Evolutionary conservation across 768 basidiomycete genomes (phyloP), one percentile per base, ranked within the genome.

Genomic region (Cystofilobasidium bisporidii): DNA sequence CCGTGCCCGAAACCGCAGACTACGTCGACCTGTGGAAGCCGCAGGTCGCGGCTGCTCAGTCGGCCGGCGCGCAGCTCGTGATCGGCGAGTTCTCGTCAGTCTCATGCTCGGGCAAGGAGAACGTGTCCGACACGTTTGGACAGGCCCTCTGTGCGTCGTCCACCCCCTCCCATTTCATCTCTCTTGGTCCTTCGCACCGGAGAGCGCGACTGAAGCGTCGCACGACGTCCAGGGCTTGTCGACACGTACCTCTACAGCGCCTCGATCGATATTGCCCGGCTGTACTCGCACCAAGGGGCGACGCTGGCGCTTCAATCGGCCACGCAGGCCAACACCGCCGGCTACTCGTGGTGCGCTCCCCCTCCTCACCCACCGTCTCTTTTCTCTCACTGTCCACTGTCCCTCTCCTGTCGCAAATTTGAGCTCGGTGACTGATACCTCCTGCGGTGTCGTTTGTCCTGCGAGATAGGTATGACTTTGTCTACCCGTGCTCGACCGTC

Each of bases 401-500:
- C n/a, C n/a, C n/a, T n/a, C n/a, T n/a, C n/a, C n/a, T n/a, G n/a
- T n/a, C n/a, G n/a, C n/a, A n/a, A n/a, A n/a, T n/a, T n/a, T n/a
- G n/a, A n/a, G n/a, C n/a, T n/a, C n/a, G n/a, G n/a, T n/a, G n/a
- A n/a, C n/a, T n/a, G n/a, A n/a, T n/a, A n/a, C n/a, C n/a, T n/a
- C n/a, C n/a, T n/a, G n/a, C n/a, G n/a, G n/a, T n/a, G n/a, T n/a
- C n/a, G n/a, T n/a, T n/a, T n/a, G n/a, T n/a, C n/a, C n/a, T n/a
- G n/a, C n/a, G n/a, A n/a, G n/a, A n/a, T n/a, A 67, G 76, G 76
- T 77, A 76, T 65, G 76, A 77, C 63, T 72, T 76, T 22, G 77
- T 76, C 74, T 77, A 76, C 71, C 76, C 77, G 2, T 61, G 71
- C 36, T 4, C 32, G n/a, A 67, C 74, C 0, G 72, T 71, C 15